Conservation (phyloP, 768 basidiomycete species). For the Phaeolepiota aurea region DNA sequence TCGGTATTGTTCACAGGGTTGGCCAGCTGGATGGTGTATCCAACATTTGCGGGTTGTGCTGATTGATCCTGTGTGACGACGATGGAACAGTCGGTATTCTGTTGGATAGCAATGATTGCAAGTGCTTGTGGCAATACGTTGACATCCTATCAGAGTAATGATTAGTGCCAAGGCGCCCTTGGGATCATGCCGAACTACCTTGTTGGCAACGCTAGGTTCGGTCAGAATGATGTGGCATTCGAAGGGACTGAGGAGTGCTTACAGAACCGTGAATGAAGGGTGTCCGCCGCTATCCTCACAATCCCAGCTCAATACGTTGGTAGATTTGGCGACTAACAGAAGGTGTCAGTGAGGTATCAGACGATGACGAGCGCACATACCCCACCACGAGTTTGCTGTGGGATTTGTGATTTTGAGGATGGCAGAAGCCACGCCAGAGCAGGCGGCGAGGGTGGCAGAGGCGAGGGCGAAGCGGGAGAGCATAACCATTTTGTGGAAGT, state of each 20-base stretch:
- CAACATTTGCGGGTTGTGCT: constrained; percentile 27
- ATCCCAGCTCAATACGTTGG: constrained; percentile 54
- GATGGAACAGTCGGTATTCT: constrained; percentile 54
- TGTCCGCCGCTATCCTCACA: constrained; percentile 30
- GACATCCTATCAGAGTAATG: constrained; percentile 15
- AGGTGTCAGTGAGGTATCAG: neutral
- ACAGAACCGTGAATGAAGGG: constrained; percentile 53
- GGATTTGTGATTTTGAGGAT: constrained; percentile 39
- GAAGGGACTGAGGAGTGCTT: constrained; percentile 17
- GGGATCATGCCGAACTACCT: too few species aligned
- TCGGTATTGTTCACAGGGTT: constrained; percentile 41
- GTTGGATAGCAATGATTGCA: constrained; percentile 40
- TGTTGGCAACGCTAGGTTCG: constrained; percentile 32
- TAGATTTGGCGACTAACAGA: constrained; percentile 41
- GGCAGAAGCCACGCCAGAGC: constrained; percentile 28
- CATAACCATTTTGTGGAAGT: neutral
- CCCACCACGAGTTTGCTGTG: constrained; percentile 47
- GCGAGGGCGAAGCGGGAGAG: constrained; percentile 5
- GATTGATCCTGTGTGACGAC: constrained; percentile 28
- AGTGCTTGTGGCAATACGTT: constrained; percentile 28
- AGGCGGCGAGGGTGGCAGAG: constrained; percentile 24
- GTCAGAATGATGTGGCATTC: too few species aligned
- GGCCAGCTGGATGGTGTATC: constrained; percentile 45
- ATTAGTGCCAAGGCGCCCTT: too few species aligned
- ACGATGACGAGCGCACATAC: constrained; percentile 26